Evolutionary conservation across 768 basidiomycete genomes (phyloP).

Genomic region (Fomitopsis serialis): DNA sequence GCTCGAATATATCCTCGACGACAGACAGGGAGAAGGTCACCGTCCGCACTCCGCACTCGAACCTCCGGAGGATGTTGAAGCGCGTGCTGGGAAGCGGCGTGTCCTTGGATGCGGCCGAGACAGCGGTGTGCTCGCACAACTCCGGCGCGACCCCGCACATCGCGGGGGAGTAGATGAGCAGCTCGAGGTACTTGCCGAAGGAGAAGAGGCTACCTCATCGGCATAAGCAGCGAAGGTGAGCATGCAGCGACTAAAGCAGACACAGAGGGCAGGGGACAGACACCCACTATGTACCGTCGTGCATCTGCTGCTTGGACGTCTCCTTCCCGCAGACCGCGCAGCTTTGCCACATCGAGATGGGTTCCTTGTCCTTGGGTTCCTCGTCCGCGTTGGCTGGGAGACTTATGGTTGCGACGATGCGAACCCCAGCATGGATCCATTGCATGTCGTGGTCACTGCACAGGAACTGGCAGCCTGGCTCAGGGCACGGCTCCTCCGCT

Average conservation of each 20-base stretch:
- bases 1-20: slow-evolving; percentile 54
- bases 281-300: slow-evolving; percentile 25
- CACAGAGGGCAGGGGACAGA: background rate
- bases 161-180: slow-evolving; percentile 21
- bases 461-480: slow-evolving; percentile 29
- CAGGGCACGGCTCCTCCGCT: slow-evolving; percentile 32
- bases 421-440: slow-evolving; percentile 32
- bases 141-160: slow-evolving; percentile 10
- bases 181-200: slow-evolving; percentile 24
- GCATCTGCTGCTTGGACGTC: slow-evolving; percentile 19
- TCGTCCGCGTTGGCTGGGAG: background rate
- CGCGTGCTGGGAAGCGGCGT: slow-evolving; percentile 24
- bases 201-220: slow-evolving; percentile 19
- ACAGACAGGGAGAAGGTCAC: slow-evolving; percentile 43
- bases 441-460: slow-evolving; percentile 40
- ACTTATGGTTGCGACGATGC: slow-evolving; percentile 20
- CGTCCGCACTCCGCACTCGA: slow-evolving; percentile 26
- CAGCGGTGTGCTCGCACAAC: slow-evolving; percentile 22
- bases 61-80: slow-evolving; percentile 37
- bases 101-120: slow-evolving; percentile 13
- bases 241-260: background rate
- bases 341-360: slow-evolving; percentile 23
- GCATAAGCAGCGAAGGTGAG: background rate
- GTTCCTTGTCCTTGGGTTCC: slow-evolving; percentile 7
- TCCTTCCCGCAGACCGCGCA: slow-evolving; percentile 24